Evolutionary conservation across 148 eudicot species (phyloP).

Genomic region (Cornus kousa): DNA sequence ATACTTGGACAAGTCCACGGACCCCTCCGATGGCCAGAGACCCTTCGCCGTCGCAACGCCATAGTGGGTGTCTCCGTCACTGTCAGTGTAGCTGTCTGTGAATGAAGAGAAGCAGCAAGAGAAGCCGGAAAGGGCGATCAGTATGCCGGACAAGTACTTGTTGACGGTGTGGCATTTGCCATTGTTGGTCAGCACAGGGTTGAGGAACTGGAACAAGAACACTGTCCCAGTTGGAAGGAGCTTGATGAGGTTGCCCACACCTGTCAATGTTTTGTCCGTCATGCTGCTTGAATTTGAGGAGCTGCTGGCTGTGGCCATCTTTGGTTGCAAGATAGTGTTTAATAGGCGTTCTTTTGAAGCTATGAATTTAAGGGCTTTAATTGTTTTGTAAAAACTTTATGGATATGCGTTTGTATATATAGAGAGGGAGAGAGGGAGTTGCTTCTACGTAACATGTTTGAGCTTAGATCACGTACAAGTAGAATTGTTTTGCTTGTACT

Average conservation of each 20-base stretch:
- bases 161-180: slow-evolving; percentile 56
- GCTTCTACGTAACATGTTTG: slow-evolving; percentile 7
- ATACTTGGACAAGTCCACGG: slow-evolving; percentile 40
- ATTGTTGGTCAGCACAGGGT: slow-evolving; percentile 64
- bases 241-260: slow-evolving; percentile 56
- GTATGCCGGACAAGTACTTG: slow-evolving; percentile 45
- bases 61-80: slow-evolving; percentile 46
- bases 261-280: slow-evolving; percentile 35
- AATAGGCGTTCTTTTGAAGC: too few relatives aligned
- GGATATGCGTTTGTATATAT: too few relatives aligned
- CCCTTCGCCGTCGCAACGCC: slow-evolving; percentile 66
- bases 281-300: slow-evolving; percentile 2
- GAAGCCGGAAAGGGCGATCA: slow-evolving; percentile 37
- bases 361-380: too few relatives aligned
- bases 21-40: slow-evolving; percentile 42
- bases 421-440: neutral
- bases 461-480: slow-evolving; percentile 5
- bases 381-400: too few relatives aligned
- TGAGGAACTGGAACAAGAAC: slow-evolving; percentile 61
- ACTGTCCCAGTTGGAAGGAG: slow-evolving; percentile 81
- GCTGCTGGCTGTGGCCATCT: slow-evolving; percentile 10
- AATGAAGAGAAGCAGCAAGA: slow-evolving; percentile 60
- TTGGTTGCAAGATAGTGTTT: too few relatives aligned
- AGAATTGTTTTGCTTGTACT: slow-evolving; percentile 16
- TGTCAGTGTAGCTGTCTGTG: slow-evolving; percentile 69